A percentile compares a stretch with the other conserved stretches of the same genome.
These are phyloP conservation scores for Dimocarpus longan DNA, from an alignment of 345 rosid species.

Conservation along the genomic window DNA sequence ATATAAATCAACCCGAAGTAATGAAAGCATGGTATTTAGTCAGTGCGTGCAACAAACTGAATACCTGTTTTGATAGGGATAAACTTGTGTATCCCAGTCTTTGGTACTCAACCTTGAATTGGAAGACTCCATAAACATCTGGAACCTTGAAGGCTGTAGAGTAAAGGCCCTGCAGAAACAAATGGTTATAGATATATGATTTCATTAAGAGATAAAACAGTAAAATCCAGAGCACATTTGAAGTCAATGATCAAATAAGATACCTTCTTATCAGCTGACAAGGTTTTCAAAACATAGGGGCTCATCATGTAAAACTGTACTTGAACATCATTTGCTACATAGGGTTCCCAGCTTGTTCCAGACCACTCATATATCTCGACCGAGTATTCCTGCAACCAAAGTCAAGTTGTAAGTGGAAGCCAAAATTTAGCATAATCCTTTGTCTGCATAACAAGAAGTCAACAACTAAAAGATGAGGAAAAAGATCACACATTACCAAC, in stretches of 20 bases:
- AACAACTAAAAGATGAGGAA: slow-evolving; percentile 1
- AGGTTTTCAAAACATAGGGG: slow-evolving; percentile 75
- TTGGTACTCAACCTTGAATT: slow-evolving; percentile 75
- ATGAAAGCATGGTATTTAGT: neutral
- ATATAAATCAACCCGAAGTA: neutral
- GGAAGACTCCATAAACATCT: slow-evolving; percentile 85
- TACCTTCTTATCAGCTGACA: slow-evolving; percentile 59
- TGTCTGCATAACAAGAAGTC: neutral
- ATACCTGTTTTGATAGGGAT: slow-evolving; percentile 71
- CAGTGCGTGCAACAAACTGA: neutral
- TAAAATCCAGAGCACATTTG: neutral
- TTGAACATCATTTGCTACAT: slow-evolving; percentile 71
- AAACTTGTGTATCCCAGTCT: slow-evolving; percentile 68
- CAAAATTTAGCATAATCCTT: neutral
- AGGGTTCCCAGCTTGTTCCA: slow-evolving; percentile 75
- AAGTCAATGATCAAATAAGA: slow-evolving; percentile 5
- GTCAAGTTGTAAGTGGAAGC: slow-evolving; percentile 11
- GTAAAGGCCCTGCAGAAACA: slow-evolving; percentile 61
- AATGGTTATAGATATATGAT: slow-evolving; percentile 4
- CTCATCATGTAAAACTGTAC: slow-evolving; percentile 89
- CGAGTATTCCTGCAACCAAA: slow-evolving; percentile 51
- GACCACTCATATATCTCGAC: slow-evolving; percentile 78
- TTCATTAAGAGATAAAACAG: slow-evolving; percentile 3
- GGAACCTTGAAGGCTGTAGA: slow-evolving; percentile 70
- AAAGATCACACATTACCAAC: slow-evolving; percentile 38